Base-by-base conservation (phyloP, 352 stramenopile species). In the Phytophthora multivora region DNA sequence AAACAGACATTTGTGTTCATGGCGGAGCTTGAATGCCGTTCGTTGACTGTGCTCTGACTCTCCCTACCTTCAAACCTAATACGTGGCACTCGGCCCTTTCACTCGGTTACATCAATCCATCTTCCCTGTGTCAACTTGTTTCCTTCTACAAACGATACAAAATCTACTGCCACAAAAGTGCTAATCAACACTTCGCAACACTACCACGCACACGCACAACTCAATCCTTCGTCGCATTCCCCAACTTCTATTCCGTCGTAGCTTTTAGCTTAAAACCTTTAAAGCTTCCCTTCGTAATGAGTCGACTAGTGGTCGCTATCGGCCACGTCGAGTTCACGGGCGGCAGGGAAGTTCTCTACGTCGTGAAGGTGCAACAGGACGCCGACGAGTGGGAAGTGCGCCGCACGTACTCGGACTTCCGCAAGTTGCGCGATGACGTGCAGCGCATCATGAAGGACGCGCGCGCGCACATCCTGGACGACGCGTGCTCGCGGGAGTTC, bases 241-340 rank as follows among this genome's bases (percentile, higher is more conserved):
- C 18, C 46, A 40, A 26, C n/a, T 41, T 40, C 31, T 55, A 45
- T 45, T 55, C 21, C 28, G 43, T 23, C 21, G 21, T 39, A 9
- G 15, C 43, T 49, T 33, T 13, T 16, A 49, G 19, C 23, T 16
- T 23, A n/a, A 8, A 31, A n/a, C n/a, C 26, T 12, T 28, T 35
- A 58, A 51, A 10, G 9, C n/a, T 15, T 16, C 10, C 11, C 16
- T 15, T 39, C 13, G 18, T 30, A 30, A 92, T 92, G 83, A 90
- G 83, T 69, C 79, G 79, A 36, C 75, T 92, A 41, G 77, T 89
- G 50, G 83, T 92, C 31, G 67, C 80, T 52, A 89, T 92, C 63
- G 77, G 75, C 49, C 83, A 90, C 62, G 81, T 90, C 59, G 83
- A 92, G 76, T 89, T 92, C 72, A 90, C 80, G 28, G 73, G 76